Evolutionary conservation across 2,329 filamentous ascomycete genomes (phyloP).

Genomic region (Trichoderma atrobrunneum): DNA sequence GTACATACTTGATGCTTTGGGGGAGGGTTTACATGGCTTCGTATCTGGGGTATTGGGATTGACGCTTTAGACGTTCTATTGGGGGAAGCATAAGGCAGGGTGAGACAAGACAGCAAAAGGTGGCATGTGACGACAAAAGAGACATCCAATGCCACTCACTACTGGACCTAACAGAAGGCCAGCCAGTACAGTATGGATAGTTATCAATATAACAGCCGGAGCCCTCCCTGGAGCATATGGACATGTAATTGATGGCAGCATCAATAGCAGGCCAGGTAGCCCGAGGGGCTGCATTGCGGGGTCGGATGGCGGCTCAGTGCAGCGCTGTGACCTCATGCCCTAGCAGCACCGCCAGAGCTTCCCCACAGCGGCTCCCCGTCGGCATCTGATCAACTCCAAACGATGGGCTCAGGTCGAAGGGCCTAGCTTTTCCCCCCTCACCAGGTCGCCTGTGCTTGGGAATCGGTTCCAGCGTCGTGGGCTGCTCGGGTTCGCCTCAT

Average conservation of each 20-base stretch:
- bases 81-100: background rate
- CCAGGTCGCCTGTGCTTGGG: background rate
- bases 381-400: conserved; percentile 21
- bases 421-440: conserved; percentile 14
- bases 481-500: background rate
- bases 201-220: background rate
- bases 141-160: background rate
- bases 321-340: conserved; percentile 11
- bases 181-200: background rate
- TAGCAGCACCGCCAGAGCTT: conserved; percentile 12
- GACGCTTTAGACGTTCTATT: background rate
- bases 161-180: too few relatives aligned
- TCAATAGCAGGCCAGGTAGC: conserved; percentile 11
- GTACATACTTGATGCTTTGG: background rate
- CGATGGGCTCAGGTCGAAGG: conserved; percentile 19
- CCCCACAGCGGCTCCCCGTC: conserved; percentile 18
- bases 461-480: background rate
- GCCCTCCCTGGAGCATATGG: background rate
- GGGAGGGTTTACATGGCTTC: background rate
- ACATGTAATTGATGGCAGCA: background rate
- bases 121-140: background rate
- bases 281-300: background rate
- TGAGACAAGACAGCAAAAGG: background rate
- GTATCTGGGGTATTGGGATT: background rate
- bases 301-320: conserved; percentile 4